Conservation (phyloP, 2,329 filamentous ascomycete species). For the Epicoccum sorghinum region DNA sequence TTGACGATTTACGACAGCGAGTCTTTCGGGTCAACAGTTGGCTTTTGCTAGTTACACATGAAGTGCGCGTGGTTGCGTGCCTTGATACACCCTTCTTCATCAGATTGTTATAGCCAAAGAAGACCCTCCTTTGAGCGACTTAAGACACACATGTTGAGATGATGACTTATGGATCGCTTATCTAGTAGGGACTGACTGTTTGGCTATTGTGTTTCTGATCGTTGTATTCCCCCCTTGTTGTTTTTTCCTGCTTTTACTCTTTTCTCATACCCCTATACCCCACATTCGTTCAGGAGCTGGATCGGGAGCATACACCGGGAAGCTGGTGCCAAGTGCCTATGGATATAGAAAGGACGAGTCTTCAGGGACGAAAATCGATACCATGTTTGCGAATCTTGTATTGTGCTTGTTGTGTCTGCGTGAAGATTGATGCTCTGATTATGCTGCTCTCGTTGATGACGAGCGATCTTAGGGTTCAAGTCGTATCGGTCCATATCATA, state of each 20-base stretch:
- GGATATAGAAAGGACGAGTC: slow-evolving; percentile 44
- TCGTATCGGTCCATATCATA: no score
- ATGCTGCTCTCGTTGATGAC: no score
- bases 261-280: slow-evolving; percentile 21
- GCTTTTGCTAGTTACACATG: slow-evolving; percentile 41
- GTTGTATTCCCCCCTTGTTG: slow-evolving; percentile 18
- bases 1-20: slow-evolving; percentile 48
- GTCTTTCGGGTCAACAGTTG: slow-evolving; percentile 39
- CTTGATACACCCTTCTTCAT: slow-evolving; percentile 30
- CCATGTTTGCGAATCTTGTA: slow-evolving; percentile 14
- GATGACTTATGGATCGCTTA: slow-evolving; percentile 8
- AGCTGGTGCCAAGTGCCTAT: slow-evolving; percentile 20
- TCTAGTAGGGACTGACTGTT: slow-evolving; percentile 14
- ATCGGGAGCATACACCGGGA: slow-evolving; percentile 24
- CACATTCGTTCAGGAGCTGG: slow-evolving; percentile 23
- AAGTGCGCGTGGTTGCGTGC: slow-evolving; percentile 20
- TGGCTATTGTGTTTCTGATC: slow-evolving; percentile 12
- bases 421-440: no score
- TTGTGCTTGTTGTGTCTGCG: no score
- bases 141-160: slow-evolving; percentile 22
- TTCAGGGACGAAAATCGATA: slow-evolving; percentile 46
- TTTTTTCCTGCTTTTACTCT: slow-evolving; percentile 6
- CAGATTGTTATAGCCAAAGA: slow-evolving; percentile 44
- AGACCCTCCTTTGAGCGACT: slow-evolving; percentile 16
- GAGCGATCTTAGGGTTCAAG: no score